Base-by-base conservation (phyloP, 164 flowering plant genomes). In the Euptelea pleiosperma region DNA sequence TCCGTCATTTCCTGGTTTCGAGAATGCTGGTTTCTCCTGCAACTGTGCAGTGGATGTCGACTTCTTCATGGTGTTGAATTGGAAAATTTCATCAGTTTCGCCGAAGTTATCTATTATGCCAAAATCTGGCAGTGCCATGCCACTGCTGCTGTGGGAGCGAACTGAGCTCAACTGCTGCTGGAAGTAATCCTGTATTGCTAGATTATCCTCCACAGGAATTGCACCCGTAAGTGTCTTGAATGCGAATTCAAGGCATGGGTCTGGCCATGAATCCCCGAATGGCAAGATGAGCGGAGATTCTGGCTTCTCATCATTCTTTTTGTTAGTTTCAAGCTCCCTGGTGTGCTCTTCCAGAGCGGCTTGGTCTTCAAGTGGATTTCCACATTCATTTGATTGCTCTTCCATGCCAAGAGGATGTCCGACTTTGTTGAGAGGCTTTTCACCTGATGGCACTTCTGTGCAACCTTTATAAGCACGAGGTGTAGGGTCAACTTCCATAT, bases 201-300 rank as follows among this genome's bases (percentile, higher is more conserved):
- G 15, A 56, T 56, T 71, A 16, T 61, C 67, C 42, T 53, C 82
- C 14, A 75, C 50, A 3, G 89, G 81, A 8, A 72, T 50, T 31
- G 52, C 79, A 52, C 78, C 80, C 0, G 78, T 76, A n/a, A 79
- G 80, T 16, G 77, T 79, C 37, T 79, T 79, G 65, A 74, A 69
- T 16, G 83, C 83, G 60, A 79, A 79, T 42, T 73, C 76, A 22
- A 79, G 64, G 59, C 80, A 73, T 25, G 83, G 83, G 31, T 79
- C 80, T 7, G 69, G 62, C 77, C 74, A 73, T 11, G 66, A 47
- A 39, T 71, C 75, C 2, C 62, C 65, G n/a, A 66, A 69, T 26
- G 80, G 69, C 55, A 57, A 45, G 33, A 9, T 8, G 8, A 65
- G 6, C 7, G 69, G 37, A 12, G 64, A 61, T 1, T 37, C 74